Evolutionary conservation across 495 filamentous ascomycete genomes (phyloP).

Genomic region (Penicillium bovifimosum): DNA sequence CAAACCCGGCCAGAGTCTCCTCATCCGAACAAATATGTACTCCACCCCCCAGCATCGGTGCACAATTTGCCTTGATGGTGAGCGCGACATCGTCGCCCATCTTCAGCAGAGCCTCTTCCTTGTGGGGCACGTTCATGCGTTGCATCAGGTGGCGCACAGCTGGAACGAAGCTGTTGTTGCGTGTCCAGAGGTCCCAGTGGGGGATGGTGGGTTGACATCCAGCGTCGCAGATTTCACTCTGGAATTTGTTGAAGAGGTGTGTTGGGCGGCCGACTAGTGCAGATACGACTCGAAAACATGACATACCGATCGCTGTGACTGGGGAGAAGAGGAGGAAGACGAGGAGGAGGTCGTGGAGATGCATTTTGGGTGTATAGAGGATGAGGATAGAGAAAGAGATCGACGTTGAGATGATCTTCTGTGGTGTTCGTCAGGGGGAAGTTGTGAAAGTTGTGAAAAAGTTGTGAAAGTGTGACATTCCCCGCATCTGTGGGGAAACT

Average conservation of each 20-base stretch:
- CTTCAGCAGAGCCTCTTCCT: slow-evolving; percentile 31
- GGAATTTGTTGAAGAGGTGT: slow-evolving; percentile 36
- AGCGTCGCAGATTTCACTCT: slow-evolving; percentile 37
- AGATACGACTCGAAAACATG: slow-evolving; percentile 37
- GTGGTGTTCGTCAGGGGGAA: not conserved
- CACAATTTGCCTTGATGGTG: slow-evolving; percentile 36
- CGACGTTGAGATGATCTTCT: not conserved
- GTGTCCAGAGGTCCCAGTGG: slow-evolving; percentile 45
- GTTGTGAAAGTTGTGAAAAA: not conserved
- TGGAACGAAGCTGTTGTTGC: slow-evolving; percentile 40
- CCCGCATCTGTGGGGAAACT: slow-evolving; percentile 2
- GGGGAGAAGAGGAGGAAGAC: slow-evolving; percentile 21
- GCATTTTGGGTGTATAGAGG: slow-evolving; percentile 10
- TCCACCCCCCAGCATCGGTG: slow-evolving; percentile 29
- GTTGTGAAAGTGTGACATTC: not conserved
- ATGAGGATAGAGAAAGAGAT: not conserved
- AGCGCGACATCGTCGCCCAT: slow-evolving; percentile 40
- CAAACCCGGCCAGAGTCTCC: slow-evolving; percentile 35
- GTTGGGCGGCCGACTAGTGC: slow-evolving; percentile 33
- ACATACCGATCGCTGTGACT: slow-evolving; percentile 26
- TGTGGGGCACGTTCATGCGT: slow-evolving; percentile 29
- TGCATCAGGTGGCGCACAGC: slow-evolving; percentile 36
- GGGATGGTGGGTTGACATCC: slow-evolving; percentile 40
- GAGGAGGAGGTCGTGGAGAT: slow-evolving; percentile 16
- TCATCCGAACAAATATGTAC: slow-evolving; percentile 36